phyloP scores from a whole-genome alignment of 1,139 yeast species.

The Geotrichum bryndzae region DNA sequence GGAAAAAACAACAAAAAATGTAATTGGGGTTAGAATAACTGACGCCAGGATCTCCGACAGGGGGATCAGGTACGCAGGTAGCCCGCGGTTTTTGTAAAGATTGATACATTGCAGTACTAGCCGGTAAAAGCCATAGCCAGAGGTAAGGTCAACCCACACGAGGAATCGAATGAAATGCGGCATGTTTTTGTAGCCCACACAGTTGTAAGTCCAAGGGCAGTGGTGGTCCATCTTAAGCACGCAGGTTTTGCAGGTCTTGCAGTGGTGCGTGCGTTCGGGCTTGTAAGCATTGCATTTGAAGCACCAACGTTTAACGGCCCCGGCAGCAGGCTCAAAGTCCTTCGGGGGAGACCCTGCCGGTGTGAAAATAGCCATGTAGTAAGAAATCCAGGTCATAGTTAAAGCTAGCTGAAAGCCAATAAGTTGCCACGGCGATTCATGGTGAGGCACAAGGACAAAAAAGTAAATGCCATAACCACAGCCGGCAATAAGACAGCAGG shows the following conservation, averaged over 20 bases:
- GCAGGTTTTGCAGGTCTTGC: conserved; percentile 50
- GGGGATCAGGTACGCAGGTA: conserved; percentile 56
- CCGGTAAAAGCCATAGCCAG: conserved; percentile 45
- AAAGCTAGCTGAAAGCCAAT: conserved; percentile 46
- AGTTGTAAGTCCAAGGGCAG: conserved; percentile 81
- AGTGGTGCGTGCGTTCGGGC: conserved; percentile 78
- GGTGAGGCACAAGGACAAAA: conserved; percentile 46
- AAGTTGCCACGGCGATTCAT: conserved; percentile 41
- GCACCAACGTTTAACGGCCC: conserved; percentile 58
- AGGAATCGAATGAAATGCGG: conserved; percentile 82
- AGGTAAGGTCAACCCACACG: conserved; percentile 56
- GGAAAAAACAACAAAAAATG: conserved; percentile 53
- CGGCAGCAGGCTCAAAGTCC: conserved; percentile 36
- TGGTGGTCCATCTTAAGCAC: conserved; percentile 82
- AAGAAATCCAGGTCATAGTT: conserved; percentile 65
- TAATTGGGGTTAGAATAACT: conserved; percentile 50
- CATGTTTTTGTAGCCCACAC: conserved; percentile 72
- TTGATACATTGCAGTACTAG: conserved; percentile 40
- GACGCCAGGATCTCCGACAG: conserved; percentile 52
- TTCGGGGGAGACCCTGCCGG: conserved; percentile 57
- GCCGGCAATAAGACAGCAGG: conserved; percentile 52
- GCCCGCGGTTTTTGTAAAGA: conserved; percentile 48
- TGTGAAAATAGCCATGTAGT: conserved; percentile 50
- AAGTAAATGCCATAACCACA: conserved; percentile 63
- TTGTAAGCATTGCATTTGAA: conserved; percentile 57